Conservation (phyloP, 768 basidiomycete species). For the Dictyophora rubrovolvata region DNA sequence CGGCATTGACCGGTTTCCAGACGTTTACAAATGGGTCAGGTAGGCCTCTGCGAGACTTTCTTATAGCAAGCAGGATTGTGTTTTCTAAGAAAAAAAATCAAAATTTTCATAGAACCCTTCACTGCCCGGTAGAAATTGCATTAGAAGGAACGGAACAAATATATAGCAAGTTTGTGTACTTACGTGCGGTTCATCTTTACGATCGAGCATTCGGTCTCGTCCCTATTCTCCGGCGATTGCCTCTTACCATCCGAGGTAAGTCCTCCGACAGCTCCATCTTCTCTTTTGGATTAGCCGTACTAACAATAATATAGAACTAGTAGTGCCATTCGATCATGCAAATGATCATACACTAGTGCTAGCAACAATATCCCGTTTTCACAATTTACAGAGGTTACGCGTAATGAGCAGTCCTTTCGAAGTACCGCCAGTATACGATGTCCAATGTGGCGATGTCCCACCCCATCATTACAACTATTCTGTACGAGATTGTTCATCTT, state of each 20-base stretch:
- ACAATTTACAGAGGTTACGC: background rate
- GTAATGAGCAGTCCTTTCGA: slow-evolving; percentile 8
- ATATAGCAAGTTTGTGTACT: slow-evolving; percentile 1
- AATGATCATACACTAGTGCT: slow-evolving; percentile 3
- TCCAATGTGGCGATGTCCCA: background rate
- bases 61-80: background rate
- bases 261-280: background rate
- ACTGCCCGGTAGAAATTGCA: slow-evolving; percentile 5
- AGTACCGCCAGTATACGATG: background rate
- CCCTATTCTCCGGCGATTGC: background rate
- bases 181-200: slow-evolving; percentile 1
- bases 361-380: slow-evolving; percentile 3
- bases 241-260: slow-evolving; percentile 1
- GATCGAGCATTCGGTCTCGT: background rate
- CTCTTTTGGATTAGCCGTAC: background rate
- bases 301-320: background rate
- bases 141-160: background rate
- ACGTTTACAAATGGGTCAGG: slow-evolving; percentile 4
- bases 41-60: background rate
- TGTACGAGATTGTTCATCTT: background rate
- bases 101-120: background rate
- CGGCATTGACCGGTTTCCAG: slow-evolving; percentile 1
- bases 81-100: background rate
- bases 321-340: slow-evolving; percentile 6
- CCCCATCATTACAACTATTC: slow-evolving; percentile 6